Evolutionary conservation across 805 yeast species (phyloP).

Genomic region (Saccharomycopsis babjevae): DNA sequence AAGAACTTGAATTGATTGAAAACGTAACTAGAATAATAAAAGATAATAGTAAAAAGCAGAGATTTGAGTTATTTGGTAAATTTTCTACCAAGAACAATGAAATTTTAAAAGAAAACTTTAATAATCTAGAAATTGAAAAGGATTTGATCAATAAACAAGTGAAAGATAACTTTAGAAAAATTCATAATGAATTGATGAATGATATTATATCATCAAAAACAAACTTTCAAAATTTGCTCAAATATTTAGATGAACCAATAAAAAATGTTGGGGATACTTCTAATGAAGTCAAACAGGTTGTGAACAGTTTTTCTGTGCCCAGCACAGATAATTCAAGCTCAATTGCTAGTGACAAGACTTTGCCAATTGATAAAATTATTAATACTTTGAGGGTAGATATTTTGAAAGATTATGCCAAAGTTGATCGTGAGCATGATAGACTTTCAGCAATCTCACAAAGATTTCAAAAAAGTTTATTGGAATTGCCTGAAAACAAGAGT

Average conservation of each 20-base stretch:
- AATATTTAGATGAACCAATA: not conserved
- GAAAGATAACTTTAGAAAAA: not conserved
- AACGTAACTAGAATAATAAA: slow-evolving; percentile 1
- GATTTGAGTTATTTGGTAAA: not conserved
- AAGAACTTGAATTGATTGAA: slow-evolving; percentile 15
- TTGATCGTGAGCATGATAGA: slow-evolving; percentile 1
- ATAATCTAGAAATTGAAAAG: not conserved
- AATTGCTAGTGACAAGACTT: no score
- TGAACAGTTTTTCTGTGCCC: not conserved
- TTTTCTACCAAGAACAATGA: not conserved
- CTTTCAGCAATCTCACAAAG: not conserved
- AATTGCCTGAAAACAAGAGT: not conserved
- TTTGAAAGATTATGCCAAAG: not conserved
- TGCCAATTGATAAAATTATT: not conserved
- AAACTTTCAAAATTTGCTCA: not conserved
- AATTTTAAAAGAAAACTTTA: not conserved
- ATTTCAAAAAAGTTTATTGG: not conserved
- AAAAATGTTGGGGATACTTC: not conserved
- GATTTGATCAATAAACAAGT: not conserved
- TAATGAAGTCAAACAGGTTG: slow-evolving; percentile 1
- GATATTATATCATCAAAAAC: not conserved
- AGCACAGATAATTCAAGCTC: not conserved
- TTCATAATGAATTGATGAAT: not conserved
- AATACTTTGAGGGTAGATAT: not conserved
- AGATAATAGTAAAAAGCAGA: slow-evolving; percentile 7